Evolutionary conservation across 208 protist genomes (phyloP), one percentile per base, ranked within the genome.

Genomic region (Leishmania aethiopica): DNA sequence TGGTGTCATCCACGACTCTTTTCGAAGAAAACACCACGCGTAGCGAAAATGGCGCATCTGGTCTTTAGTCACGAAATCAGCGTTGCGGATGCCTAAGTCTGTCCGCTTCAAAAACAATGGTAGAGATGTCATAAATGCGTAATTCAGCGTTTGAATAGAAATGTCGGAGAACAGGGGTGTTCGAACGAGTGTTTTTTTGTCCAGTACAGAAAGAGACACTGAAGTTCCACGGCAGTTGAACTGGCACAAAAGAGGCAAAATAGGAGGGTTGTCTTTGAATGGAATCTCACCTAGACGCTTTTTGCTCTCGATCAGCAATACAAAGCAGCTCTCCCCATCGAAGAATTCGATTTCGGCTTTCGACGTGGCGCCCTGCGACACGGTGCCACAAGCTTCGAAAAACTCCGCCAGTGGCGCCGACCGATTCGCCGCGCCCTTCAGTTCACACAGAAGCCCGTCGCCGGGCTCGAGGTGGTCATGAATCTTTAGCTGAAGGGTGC

Each of bases 11-110:
- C 89, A 91, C 10, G 90, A 92, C 72, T 96, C 92, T 67, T 85
- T 83, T 42, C 94, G 82, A 59, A 97, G 72, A 91, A 95, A 95
- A 62, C 92, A 95, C 93, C 94, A 97, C 53, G 91, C 91, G 86
- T 94, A 97, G 45, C 94, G 89, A 88, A 97, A 97, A 66, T 95
- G 89, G 4, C 84, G 85, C 88, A 95, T 95, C 76, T 97, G 92
- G 1, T 96, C 90, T 49, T 92, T 91, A 19, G 91, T 90, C 7
- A 97, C 88, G 86, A 97, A 96, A 69, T 97, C 93, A 49, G 66
- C 73, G 49, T 97, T 97, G 19, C 90, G 82, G 22, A 97, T 82
- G 15, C 94, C 94, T 72, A 93, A 88, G 80, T 97, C 94, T n/a
- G 84, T 92, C 15, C 92, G 83, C 77, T 95, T 96, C 49, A 97